Base-by-base conservation (phyloP, 176 grass and related monocot genomes). In the Oryza officinalis region DNA sequence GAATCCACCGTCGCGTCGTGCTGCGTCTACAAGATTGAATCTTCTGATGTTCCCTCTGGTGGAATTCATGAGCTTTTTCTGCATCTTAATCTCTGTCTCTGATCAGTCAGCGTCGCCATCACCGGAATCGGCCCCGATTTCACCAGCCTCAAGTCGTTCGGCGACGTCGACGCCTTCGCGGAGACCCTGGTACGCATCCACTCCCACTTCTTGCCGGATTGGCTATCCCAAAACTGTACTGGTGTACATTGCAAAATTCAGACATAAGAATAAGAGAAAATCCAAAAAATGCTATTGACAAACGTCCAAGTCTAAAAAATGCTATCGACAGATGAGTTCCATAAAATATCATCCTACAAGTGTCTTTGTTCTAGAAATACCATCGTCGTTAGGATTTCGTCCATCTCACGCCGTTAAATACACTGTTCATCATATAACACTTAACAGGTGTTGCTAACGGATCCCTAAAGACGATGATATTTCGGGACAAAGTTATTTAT, bases 41-140 rank as follows among this genome's bases (percentile, higher is more conserved):
- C 8, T 50, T 69, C 54, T 35, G 30, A 11, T 22, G 23, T 6
- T 20, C 0, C 59, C 4, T 33, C 25, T 46, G 26, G 1, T 26
- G 2, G 4, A 86, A 54, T 31, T 82, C 27, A 81, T 18, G 54
- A 35, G 27, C 43, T 75, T 65, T 59, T 63, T 66, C 49, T 78
- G n/a, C 47, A 28, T 13, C 10, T 76, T 22, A 13, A 41, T 0
- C 10, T 2, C 13, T 44, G 40, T 0, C 13, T 37, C 65, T 77
- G 22, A 73, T 79, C 87, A 98, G 96, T 95, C 64, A 98, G 96
- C 76, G 91, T 98, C 13, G 93, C 84, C 43, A 98, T 95, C 72
- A 95, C 96, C 54, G 91, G 92, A 33, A 77, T 98, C 69, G 91
- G 91, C 80, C 96, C 93, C n/a, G 96, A 98, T 87, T 98, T 95